phyloP scores from a whole-genome alignment of 805 yeast species.

The Yamadazyma paraphyllophila region DNA sequence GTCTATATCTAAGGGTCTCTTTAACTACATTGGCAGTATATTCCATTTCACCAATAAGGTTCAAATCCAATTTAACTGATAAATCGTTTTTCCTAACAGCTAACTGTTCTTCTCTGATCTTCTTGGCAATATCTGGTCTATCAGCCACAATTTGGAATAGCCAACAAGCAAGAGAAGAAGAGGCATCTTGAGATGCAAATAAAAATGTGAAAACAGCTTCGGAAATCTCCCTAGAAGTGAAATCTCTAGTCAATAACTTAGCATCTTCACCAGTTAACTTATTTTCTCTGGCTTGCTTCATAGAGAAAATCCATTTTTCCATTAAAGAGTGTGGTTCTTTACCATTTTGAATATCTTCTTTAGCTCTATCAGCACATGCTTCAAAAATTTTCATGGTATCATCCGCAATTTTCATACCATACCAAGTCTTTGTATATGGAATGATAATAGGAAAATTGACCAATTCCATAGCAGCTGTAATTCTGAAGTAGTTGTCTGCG shows the following conservation, averaged over 20 bases:
- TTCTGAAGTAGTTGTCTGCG: conserved; percentile 88
- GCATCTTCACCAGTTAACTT: conserved; percentile 51
- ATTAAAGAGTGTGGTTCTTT: conserved; percentile 83
- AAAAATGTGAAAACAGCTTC: conserved; percentile 95
- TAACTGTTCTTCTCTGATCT: conserved; percentile 90
- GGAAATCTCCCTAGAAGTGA: conserved; percentile 86
- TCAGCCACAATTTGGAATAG: conserved; percentile 94
- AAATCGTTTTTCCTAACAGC: conserved; percentile 79
- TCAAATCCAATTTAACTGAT: conserved; percentile 56
- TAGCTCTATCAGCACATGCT: conserved; percentile 83
- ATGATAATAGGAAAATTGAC: conserved; percentile 96
- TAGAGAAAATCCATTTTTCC: conserved; percentile 91
- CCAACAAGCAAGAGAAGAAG: conserved; percentile 97
- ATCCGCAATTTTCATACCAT: conserved; percentile 91
- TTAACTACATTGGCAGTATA: conserved; percentile 89
- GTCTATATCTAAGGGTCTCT: conserved; percentile 91
- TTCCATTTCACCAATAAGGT: conserved; percentile 78
- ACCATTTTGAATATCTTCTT: conserved; percentile 64
- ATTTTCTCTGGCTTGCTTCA: conserved; percentile 67
- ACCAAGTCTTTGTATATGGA: conserved; percentile 97
- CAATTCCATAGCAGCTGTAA: conserved; percentile 94
- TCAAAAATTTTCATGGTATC: conserved; percentile 91
- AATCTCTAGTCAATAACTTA: conserved; percentile 70
- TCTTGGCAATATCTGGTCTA: conserved; percentile 83
- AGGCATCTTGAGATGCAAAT: conserved; percentile 98